Conservation (phyloP, 1,139 yeast genomes). For the Blastobotrys malaysiensis region DNA sequence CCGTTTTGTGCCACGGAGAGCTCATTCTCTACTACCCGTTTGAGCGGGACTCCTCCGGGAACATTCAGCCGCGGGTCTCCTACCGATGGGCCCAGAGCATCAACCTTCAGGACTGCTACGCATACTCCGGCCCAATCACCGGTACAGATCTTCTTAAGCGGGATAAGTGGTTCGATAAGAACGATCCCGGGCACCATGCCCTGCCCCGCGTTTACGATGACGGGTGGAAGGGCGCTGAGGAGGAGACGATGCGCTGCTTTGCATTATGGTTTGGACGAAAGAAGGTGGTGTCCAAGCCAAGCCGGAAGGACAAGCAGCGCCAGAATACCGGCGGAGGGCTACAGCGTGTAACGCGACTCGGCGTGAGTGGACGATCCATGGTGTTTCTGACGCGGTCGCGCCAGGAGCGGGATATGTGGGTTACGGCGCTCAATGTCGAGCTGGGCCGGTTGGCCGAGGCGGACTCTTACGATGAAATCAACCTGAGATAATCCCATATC, state of each 20-base stretch:
- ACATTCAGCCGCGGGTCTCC: constrained; percentile 19
- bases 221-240: constrained; percentile 82
- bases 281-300: constrained; percentile 26
- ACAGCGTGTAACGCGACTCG: constrained; percentile 43
- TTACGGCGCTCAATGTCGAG: constrained; percentile 55
- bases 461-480: constrained; percentile 23
- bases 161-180: constrained; percentile 42
- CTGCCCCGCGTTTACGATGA: constrained; percentile 71
- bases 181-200: constrained; percentile 50
- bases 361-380: constrained; percentile 61
- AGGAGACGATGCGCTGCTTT: constrained; percentile 65
- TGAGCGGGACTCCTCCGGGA: constrained; percentile 37
- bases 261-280: constrained; percentile 79
- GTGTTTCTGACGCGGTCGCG: constrained; percentile 78
- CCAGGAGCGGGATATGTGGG: constrained; percentile 84
- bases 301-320: constrained; percentile 13
- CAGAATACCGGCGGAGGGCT: constrained; percentile 10
- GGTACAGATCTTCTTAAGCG: constrained; percentile 50
- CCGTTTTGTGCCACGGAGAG: constrained; percentile 65
- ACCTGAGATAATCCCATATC: not conserved
- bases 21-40: constrained; percentile 45
- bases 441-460: constrained; percentile 47
- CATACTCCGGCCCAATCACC: constrained; percentile 66
- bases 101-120: constrained; percentile 61
- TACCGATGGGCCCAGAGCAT: constrained; percentile 32